Conservation (phyloP, 352 stramenopile species). For the Aphanomyces euteiches region DNA sequence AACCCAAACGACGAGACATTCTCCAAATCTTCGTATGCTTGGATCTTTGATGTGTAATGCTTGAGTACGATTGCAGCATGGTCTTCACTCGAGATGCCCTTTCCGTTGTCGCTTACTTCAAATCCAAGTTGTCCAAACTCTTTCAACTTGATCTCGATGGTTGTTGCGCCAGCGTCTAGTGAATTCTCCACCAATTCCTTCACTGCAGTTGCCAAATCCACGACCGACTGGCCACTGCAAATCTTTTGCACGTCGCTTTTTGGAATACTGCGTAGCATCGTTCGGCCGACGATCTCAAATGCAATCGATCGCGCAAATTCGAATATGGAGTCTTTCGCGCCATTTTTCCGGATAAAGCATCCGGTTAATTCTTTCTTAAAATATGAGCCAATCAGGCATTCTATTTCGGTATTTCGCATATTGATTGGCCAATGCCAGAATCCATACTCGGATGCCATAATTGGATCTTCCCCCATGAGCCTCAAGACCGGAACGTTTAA, state of each 20-base stretch:
- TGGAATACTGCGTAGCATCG: conserved; percentile 12
- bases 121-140: conserved; percentile 90
- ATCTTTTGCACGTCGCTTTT: conserved; percentile 58
- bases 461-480: conserved; percentile 23
- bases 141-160: conserved; percentile 87
- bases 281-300: background rate
- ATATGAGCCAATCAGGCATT: conserved; percentile 10
- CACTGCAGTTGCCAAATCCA: conserved; percentile 92
- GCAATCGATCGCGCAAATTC: background rate
- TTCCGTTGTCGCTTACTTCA: conserved; percentile 95
- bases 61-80: conserved; percentile 82
- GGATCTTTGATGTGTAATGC: conserved; percentile 96
- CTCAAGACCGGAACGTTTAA: conserved; percentile 27
- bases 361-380: background rate
- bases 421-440: conserved; percentile 5
- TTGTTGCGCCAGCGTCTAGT: conserved; percentile 60
- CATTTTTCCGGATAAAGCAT: background rate
- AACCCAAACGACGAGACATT: conserved; percentile 90
- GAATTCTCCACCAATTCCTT: conserved; percentile 98
- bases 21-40: conserved; percentile 92
- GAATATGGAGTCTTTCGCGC: background rate
- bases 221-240: conserved; percentile 92
- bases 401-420: background rate
- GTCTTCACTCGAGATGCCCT: conserved; percentile 76
- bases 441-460: background rate